Percentiles rank a stretch among this genome's conserved stretches.
These are phyloP conservation scores for Wickerhamomyces silvicola DNA, from an alignment of 805 yeast species.

Conservation along the genomic window DNA sequence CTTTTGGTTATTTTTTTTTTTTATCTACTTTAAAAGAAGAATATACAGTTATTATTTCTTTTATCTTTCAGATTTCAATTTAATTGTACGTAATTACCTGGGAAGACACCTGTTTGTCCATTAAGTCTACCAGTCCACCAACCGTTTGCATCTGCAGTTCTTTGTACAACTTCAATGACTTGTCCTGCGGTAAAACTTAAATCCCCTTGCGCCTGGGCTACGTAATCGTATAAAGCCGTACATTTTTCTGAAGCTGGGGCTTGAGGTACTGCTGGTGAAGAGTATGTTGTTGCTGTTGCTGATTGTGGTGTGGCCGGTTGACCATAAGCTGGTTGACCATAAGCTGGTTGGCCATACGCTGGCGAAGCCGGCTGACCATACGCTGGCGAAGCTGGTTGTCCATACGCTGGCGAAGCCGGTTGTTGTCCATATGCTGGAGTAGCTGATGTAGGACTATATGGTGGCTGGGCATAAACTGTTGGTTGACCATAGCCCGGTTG, in stretches of 20 bases:
- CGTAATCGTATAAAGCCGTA: slow-evolving; percentile 85
- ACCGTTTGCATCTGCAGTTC: slow-evolving; percentile 79
- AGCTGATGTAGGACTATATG: slow-evolving; percentile 12
- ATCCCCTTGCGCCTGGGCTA: slow-evolving; percentile 93
- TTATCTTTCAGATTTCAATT: slow-evolving; percentile 29
- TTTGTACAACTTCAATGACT: slow-evolving; percentile 72
- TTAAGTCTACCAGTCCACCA: slow-evolving; percentile 96
- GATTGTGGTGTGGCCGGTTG: slow-evolving; percentile 26
- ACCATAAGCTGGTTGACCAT: slow-evolving; percentile 20
- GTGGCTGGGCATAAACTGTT: slow-evolving; percentile 21
- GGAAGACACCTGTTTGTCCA: slow-evolving; percentile 88
- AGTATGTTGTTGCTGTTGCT: slow-evolving; percentile 29
- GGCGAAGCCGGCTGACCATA: slow-evolving; percentile 21
- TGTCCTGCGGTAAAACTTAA: slow-evolving; percentile 84
- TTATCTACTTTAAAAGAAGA: too few relatives aligned
- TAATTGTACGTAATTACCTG: slow-evolving; percentile 91
- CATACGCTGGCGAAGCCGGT: slow-evolving; percentile 21
- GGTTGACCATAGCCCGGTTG: slow-evolving; percentile 26
- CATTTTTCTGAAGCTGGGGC: slow-evolving; percentile 51
- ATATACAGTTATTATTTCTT: too few relatives aligned
- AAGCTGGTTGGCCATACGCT: slow-evolving; percentile 21
- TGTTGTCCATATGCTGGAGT: slow-evolving; percentile 21
- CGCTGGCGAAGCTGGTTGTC: slow-evolving; percentile 22
- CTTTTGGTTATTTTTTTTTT: too few relatives aligned
- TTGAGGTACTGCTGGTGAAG: slow-evolving; percentile 27